These are phyloP conservation scores for Irpex sp. DNA, from an alignment of 1,284 basidiomycete genomes.

Conservation along the genomic window DNA sequence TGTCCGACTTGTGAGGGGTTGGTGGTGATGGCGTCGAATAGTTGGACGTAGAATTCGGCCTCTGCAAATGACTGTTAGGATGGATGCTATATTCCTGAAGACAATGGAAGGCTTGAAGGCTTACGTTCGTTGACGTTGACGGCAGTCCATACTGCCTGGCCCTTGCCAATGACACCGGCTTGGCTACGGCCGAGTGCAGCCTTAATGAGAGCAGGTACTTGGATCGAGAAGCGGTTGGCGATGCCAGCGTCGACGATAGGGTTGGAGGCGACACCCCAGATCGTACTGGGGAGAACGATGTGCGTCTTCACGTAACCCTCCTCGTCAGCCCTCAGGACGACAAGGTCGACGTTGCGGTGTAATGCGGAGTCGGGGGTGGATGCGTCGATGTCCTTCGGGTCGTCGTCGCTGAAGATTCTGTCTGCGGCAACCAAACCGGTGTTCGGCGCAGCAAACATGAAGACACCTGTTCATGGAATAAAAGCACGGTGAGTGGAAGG, in stretches of 20 bases:
- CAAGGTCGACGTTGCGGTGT: background rate
- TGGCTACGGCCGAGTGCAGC: background rate
- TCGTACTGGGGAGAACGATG: background rate
- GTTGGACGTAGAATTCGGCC: constrained; percentile 1
- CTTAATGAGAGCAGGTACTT: background rate
- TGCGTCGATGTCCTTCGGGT: background rate
- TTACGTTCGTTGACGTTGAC: background rate
- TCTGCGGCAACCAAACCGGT: background rate
- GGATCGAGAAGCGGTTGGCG: background rate
- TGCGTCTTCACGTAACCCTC: background rate
- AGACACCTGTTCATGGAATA: background rate
- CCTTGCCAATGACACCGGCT: background rate
- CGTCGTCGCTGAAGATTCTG: background rate
- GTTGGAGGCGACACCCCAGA: background rate
- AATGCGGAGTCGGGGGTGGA: background rate
- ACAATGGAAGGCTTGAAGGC: background rate
- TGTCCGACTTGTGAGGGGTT: constrained; percentile 23
- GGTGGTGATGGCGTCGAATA: constrained; percentile 15
- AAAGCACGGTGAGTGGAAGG: background rate
- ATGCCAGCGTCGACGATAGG: background rate
- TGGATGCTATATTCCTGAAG: constrained; percentile 2
- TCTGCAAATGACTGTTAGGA: background rate
- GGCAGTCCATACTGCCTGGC: background rate
- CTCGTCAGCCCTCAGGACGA: background rate
- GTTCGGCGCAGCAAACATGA: background rate